Base-by-base conservation (phyloP, 2,329 filamentous ascomycete genomes). In the Orbilia oligospora region DNA sequence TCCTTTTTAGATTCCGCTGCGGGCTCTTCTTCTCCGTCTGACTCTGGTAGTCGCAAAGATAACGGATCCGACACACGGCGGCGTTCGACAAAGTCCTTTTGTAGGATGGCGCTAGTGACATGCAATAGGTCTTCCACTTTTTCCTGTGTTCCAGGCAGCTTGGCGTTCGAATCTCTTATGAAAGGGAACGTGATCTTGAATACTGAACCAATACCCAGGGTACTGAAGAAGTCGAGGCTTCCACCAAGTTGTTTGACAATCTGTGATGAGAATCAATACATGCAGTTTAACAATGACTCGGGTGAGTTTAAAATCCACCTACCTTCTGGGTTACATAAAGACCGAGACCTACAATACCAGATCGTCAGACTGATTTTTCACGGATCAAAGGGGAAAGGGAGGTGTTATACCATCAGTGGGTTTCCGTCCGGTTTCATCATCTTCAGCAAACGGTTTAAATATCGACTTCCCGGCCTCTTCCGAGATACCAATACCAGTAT, bases 401-500 rank as follows among this genome's bases (percentile, higher is more conserved):
- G 14, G 27, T 24, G 30, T 30, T 41, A 9, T 70, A 76, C 73
- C 73, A 64, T 77, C 73, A 27, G 67, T 77, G 33, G 73, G 73
- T 14, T 36, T 71, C 33, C 73, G 58, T 3, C 73, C 73, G 14
- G 73, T 77, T 41, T 77, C 73, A 18, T 77, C 73, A 49, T 77
- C 76, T 44, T 81, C 77, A 2, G 72, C 55, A 14, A 81, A 80
- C 1, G 81, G 80, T 27, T 76, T 75, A 41, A 82, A 81, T 10
- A 81, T 65, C 22, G 71, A 72, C 27, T 77, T 77, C n/a, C 46
- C 71, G 36, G 80, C 51, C 51, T 81, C 77, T 20, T 81, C 68
- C 12, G 81, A 78, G 10, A 82, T 81, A 36, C 81, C 81, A 14
- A 81, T 76, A 46, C 80, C 81, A 36, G 81, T 82, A 70, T 82